Percentiles rank a stretch among this genome's conserved stretches.
phyloP scores from a whole-genome alignment of 148 eudicot species.

The Talinum fruticosum region DNA sequence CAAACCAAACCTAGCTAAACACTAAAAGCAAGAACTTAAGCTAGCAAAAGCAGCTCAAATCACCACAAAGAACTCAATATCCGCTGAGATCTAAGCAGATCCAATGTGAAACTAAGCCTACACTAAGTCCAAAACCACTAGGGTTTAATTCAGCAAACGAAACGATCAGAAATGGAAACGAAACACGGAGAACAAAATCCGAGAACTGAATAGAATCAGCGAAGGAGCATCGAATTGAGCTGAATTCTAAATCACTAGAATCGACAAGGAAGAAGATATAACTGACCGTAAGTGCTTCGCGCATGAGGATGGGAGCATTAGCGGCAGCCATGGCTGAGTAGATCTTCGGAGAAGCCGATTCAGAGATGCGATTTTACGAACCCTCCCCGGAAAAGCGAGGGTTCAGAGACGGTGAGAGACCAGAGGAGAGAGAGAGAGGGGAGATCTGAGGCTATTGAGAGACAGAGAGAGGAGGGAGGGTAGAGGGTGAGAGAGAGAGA shows the following conservation, averaged over 20 bases:
- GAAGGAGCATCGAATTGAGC: neutral
- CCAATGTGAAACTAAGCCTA: conserved; percentile 22
- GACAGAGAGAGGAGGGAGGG: conserved; percentile 3
- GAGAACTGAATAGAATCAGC: neutral
- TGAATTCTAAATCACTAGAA: neutral
- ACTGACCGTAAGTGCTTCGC: conserved; percentile 82
- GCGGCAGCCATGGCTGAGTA: conserved; percentile 84
- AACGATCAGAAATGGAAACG: conserved; percentile 3
- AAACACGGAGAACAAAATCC: neutral
- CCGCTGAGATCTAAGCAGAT: conserved; percentile 39
- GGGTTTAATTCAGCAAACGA: conserved; percentile 6
- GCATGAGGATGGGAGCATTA: conserved; percentile 94
- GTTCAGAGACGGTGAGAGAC: conserved; percentile 8
- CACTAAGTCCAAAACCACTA: neutral
- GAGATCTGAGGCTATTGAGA: neutral
- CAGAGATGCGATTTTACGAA: neutral
- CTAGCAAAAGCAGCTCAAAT: neutral
- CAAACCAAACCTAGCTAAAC: neutral
- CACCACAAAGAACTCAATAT: neutral
- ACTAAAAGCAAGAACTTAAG: neutral
- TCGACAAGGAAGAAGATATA: neutral
- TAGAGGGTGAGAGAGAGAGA: neutral
- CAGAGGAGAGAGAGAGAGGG: conserved; percentile 12
- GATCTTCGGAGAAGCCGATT: conserved; percentile 7
- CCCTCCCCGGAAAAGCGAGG: conserved; percentile 23